Evolutionary conservation across 805 yeast genomes (phyloP), one percentile per base, ranked within the genome.

Genomic region (Wickerhamiella sergipiensis): DNA sequence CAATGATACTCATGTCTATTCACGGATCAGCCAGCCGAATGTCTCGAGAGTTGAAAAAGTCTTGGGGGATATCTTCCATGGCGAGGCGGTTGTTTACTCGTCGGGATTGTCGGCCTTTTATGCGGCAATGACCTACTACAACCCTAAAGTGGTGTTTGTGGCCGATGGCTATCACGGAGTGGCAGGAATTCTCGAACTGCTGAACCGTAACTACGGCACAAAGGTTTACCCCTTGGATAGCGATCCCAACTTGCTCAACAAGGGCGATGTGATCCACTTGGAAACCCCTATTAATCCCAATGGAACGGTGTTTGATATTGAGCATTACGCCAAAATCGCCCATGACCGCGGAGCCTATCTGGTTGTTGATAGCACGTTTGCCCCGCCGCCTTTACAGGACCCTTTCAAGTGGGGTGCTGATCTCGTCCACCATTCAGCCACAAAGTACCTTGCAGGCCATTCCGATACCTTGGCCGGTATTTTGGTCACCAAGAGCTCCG

Each of bases 361-460:
- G 13, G 61, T 79, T 23, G 80, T 85, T 15, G 97, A 89, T 66
- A 75, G 95, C 6, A 90, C 97, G 0, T 85, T 90, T 67, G 97
- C 95, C 9, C 95, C 97, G 19, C 95, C 95, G 13, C 95, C 95
- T 17, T 67, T 88, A 52, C 83, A 79, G 59, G 77, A 86, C 54
- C 90, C 95, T 5, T 86, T 87, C 67, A 73, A 73, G 40, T 82
- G 77, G 59, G 95, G 90, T 46, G 95, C 83, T 29, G 97, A 90
- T 65, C 68, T 87, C 57, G 80, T 90, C n/a, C 71, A 90, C 77
- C 96, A 89, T 65, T 86, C 96, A 1, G 95, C 88, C 1, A 89
- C 96, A 0, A 89, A 89, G 64, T 90, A 83, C 67, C 83, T 87
- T 61, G 96, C 95, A 40, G 97, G 97, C n/a, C 96, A 89, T 67